Evolutionary conservation across 225 moss, liverwort and hornwort species (phyloP).

Genomic region (Ulota crispa): DNA sequence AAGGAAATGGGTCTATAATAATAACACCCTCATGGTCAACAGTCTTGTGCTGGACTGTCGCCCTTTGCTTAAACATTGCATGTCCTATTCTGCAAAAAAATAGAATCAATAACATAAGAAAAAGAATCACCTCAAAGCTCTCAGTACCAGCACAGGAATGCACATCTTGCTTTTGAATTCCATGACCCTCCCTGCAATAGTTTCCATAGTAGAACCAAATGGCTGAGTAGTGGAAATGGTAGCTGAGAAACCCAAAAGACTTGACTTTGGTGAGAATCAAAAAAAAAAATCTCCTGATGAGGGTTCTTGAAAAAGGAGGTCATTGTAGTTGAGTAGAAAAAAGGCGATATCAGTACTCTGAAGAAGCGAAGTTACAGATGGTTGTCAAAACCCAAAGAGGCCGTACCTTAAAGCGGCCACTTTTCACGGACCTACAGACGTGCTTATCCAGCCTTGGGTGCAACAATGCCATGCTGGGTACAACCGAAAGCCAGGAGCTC

Average conservation of each 20-base stretch:
- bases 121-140: background rate
- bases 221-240: background rate
- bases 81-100: conserved; percentile 14
- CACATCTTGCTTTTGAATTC: background rate
- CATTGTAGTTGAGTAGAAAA: no score
- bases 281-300: background rate
- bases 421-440: background rate
- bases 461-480: background rate
- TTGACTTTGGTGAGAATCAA: background rate
- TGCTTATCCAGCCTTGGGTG: background rate
- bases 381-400: background rate
- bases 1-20: background rate
- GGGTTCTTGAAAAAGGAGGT: background rate
- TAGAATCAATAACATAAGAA: background rate
- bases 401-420: background rate
- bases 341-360: background rate
- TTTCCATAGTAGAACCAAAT: background rate
- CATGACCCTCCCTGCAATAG: background rate
- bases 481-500: conserved; percentile 1
- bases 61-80: no score
- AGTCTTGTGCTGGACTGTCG: background rate
- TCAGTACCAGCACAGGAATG: background rate
- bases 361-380: background rate
- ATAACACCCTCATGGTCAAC: background rate
- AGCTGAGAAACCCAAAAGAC: background rate